Conservation (phyloP, 257 asterid species). For the Nicotiana sylvestris region DNA sequence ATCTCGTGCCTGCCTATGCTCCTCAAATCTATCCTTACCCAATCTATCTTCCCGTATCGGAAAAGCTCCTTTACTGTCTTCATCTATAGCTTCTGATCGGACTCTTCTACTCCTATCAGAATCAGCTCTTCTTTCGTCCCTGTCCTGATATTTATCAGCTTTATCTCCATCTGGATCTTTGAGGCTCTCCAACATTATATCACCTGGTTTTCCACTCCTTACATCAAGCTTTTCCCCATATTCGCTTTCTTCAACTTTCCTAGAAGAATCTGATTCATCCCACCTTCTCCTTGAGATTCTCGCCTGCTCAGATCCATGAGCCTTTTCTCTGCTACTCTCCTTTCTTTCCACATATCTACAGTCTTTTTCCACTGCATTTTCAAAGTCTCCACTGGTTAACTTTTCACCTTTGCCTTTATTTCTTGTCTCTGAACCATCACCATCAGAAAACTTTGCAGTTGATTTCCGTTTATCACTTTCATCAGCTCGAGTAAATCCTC, state of each 20-base stretch:
- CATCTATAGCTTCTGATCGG: conserved; percentile 50
- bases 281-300: no score
- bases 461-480: conserved; percentile 53
- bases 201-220: no score
- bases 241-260: no score
- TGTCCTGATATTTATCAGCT: conserved; percentile 36
- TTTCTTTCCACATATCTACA: conserved; percentile 44
- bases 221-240: no score
- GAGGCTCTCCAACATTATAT: conserved; percentile 27
- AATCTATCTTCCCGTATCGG: conserved; percentile 31
- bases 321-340: conserved; percentile 59
- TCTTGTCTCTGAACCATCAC: conserved; percentile 25
- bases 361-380: conserved; percentile 42
- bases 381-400: conserved; percentile 30
- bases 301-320: conserved; percentile 23
- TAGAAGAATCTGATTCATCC: no score
- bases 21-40: conserved; percentile 51
- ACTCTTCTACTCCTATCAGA: conserved; percentile 57
- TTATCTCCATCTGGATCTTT: conserved; percentile 47
- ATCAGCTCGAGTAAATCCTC: conserved; percentile 42
- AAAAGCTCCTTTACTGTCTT: conserved; percentile 40
- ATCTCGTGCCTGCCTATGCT: conserved; percentile 36
- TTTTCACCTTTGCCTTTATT: conserved; percentile 20
- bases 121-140: conserved; percentile 58
- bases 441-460: conserved; percentile 43